Percentiles rank a stretch among this genome's conserved stretches.
phyloP scores from a whole-genome alignment of 2,329 filamentous ascomycete species.

The Escovopsis sp. region DNA sequence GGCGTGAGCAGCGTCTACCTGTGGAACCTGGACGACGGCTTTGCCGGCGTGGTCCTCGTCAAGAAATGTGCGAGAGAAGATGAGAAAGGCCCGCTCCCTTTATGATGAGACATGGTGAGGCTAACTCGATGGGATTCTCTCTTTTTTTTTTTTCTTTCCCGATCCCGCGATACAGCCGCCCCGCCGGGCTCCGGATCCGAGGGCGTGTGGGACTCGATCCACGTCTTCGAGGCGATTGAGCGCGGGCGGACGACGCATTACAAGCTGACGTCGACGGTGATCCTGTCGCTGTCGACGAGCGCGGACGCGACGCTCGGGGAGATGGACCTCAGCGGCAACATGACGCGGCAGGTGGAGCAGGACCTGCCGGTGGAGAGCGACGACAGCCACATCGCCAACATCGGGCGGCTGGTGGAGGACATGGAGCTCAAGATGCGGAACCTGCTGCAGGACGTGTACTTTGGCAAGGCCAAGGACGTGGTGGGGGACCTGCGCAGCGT shows the following conservation, averaged over 20 bases:
- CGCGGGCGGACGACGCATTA: slow-evolving; percentile 86
- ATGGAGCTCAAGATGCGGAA: slow-evolving; percentile 99
- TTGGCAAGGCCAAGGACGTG: slow-evolving; percentile 97
- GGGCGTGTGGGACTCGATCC: slow-evolving; percentile 94
- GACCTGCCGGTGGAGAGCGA: slow-evolving; percentile 83
- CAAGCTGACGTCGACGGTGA: slow-evolving; percentile 94
- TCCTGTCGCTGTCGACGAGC: slow-evolving; percentile 63
- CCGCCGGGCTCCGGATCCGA: slow-evolving; percentile 50
- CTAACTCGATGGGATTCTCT: too few relatives aligned
- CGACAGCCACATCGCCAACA: slow-evolving; percentile 87
- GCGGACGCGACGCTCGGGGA: slow-evolving; percentile 48
- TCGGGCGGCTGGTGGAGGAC: slow-evolving; percentile 88
- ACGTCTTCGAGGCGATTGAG: slow-evolving; percentile 95
- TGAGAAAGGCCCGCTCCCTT: too few relatives aligned
- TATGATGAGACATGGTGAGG: too few relatives aligned
- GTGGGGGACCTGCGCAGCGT: slow-evolving; percentile 89
- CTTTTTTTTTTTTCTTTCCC: background rate
- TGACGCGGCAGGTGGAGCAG: slow-evolving; percentile 92
- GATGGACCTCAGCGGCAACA: slow-evolving; percentile 90
- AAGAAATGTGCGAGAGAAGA: slow-evolving; percentile 61
- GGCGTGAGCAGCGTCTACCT: slow-evolving; percentile 94
- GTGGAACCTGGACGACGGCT: slow-evolving; percentile 96
- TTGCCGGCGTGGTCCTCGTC: slow-evolving; percentile 85
- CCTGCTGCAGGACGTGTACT: slow-evolving; percentile 95
- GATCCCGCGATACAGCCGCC: slow-evolving; percentile 36